These are phyloP conservation scores for Xanthoceras sorbifolium DNA, from an alignment of 345 rosid genomes.

Conservation along the genomic window DNA sequence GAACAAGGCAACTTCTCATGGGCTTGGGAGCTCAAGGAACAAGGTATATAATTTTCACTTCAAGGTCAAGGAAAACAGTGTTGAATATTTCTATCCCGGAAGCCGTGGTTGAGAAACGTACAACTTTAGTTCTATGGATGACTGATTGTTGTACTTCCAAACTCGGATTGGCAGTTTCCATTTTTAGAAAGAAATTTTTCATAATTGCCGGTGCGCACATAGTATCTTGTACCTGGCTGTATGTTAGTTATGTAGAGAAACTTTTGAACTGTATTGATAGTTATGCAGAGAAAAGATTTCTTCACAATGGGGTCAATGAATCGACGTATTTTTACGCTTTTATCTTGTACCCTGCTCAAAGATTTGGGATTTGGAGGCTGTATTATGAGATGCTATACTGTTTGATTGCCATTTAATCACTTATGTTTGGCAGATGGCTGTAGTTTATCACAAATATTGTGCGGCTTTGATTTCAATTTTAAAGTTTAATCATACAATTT, in stretches of 20 bases:
- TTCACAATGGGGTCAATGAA: background rate
- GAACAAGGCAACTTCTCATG: slow-evolving; percentile 40
- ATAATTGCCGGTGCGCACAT: background rate
- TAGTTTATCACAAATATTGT: background rate
- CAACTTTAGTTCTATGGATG: background rate
- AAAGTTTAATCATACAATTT: background rate
- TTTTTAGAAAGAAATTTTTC: background rate
- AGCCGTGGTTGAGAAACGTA: slow-evolving; percentile 32
- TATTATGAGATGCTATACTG: background rate
- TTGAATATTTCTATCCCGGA: slow-evolving; percentile 84
- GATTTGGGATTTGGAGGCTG: background rate
- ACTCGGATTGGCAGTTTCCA: background rate
- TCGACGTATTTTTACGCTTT: background rate
- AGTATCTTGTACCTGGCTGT: too few relatives aligned
- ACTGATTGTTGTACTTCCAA: background rate
- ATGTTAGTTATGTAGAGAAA: background rate
- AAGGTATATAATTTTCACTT: slow-evolving; percentile 74
- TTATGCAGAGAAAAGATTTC: background rate
- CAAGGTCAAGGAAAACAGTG: slow-evolving; percentile 70
- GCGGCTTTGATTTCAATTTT: background rate
- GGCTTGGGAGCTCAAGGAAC: slow-evolving; percentile 41
- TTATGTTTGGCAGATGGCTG: background rate
- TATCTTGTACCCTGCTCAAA: background rate
- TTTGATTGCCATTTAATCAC: background rate
- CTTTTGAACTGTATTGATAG: background rate